These are phyloP conservation scores for Scalesia atractyloides DNA, from an alignment of 129 eudicot species.

Conservation along the genomic window DNA sequence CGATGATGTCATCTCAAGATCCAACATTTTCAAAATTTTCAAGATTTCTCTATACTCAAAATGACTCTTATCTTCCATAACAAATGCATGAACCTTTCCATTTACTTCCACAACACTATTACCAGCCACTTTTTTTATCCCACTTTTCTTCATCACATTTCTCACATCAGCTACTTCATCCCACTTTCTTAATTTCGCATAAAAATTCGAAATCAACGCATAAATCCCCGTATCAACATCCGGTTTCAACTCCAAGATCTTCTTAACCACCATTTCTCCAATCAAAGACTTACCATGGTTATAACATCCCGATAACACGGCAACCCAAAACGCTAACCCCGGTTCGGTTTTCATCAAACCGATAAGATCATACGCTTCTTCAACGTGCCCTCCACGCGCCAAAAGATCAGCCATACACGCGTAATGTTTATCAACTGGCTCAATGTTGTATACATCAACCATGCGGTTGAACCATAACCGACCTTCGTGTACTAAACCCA, in stretches of 20 bases:
- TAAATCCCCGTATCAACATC: constrained; percentile 55
- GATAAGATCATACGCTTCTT: constrained; percentile 61
- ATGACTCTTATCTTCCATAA: constrained; percentile 82
- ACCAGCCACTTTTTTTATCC: constrained; percentile 75
- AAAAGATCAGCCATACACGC: constrained; percentile 79
- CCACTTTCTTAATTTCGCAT: constrained; percentile 68
- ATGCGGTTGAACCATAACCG: constrained; percentile 61
- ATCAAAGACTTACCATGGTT: constrained; percentile 53
- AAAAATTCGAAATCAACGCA: constrained; percentile 66
- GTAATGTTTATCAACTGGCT: constrained; percentile 76
- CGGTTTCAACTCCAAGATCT: constrained; percentile 56
- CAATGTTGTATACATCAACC: constrained; percentile 50
- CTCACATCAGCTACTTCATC: constrained; percentile 66
- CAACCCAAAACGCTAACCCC: constrained; percentile 72
- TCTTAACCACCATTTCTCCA: constrained; percentile 67
- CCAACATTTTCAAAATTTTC: constrained; percentile 50
- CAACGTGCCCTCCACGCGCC: constrained; percentile 77
- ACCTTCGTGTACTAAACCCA: constrained; percentile 82
- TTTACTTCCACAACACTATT: constrained; percentile 72
- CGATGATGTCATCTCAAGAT: constrained; percentile 50
- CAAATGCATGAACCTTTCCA: constrained; percentile 66
- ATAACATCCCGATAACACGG: constrained; percentile 76
- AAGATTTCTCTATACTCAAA: constrained; percentile 52
- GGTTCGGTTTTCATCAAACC: constrained; percentile 49
- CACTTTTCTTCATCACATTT: constrained; percentile 53